Evolutionary conservation across 257 asterid species (phyloP).

Genomic region (Echium plantagineum): DNA sequence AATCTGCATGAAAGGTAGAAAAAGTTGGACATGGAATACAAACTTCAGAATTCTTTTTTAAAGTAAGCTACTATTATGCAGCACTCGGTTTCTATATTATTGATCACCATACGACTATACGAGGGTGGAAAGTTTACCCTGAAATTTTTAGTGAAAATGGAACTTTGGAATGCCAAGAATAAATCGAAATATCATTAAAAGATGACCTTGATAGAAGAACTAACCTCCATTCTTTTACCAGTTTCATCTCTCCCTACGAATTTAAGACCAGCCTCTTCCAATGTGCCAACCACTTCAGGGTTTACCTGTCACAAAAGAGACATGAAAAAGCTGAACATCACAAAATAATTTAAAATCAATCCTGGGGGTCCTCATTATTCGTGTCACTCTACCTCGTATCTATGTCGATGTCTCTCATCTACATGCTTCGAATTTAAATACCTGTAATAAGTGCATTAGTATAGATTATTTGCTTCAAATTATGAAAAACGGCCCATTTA

Average conservation of each 20-base stretch:
- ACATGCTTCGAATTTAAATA: constrained; percentile 56
- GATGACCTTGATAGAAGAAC: constrained; percentile 11
- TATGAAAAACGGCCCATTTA: constrained; percentile 4
- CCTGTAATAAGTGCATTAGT: constrained; percentile 27
- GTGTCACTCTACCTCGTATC: constrained; percentile 66
- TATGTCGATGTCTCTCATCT: constrained; percentile 89
- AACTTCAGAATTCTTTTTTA: not conserved
- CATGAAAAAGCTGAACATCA: constrained; percentile 12
- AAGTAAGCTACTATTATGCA: too few species aligned
- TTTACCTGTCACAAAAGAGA: constrained; percentile 44
- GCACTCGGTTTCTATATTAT: too few species aligned
- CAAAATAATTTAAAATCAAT: constrained; percentile 10
- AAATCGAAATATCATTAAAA: not conserved
- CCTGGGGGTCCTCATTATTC: constrained; percentile 1
- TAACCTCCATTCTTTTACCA: constrained; percentile 89
- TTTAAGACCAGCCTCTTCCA: constrained; percentile 70
- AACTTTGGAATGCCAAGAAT: too few species aligned
- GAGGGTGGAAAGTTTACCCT: too few species aligned
- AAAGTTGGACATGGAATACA: not conserved
- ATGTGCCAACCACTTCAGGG: constrained; percentile 50
- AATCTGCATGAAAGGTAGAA: constrained; percentile 30
- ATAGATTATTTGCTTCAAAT: constrained; percentile 1
- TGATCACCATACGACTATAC: too few species aligned
- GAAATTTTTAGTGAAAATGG: too few species aligned
- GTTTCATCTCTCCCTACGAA: constrained; percentile 94